phyloP scores from a whole-genome alignment of 2,329 filamentous ascomycete species.

The Parasarocladium wereldwijsianum region DNA sequence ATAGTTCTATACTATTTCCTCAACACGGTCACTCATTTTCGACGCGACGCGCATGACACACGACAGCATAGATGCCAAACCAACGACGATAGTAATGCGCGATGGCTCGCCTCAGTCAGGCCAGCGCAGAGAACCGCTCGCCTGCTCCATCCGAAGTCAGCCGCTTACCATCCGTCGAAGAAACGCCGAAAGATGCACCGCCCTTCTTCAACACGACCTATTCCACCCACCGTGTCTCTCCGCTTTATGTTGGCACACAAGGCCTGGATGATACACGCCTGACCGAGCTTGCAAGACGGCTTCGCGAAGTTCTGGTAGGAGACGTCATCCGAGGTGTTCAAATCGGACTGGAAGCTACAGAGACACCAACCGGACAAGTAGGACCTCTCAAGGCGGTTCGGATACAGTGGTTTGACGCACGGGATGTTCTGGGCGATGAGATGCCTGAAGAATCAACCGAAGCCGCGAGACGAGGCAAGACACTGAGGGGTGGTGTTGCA shows the following conservation, averaged over 20 bases:
- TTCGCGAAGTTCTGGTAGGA: conserved; percentile 40
- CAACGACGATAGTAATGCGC: no score
- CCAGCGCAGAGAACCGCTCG: no score
- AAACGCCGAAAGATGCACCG: conserved; percentile 11
- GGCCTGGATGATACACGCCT: conserved; percentile 24
- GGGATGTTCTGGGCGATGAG: conserved; percentile 17
- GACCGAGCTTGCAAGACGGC: conserved; percentile 25
- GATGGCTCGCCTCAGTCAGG: no score
- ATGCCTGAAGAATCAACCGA: conserved; percentile 6
- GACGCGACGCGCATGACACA: no score
- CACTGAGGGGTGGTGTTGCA: conserved; percentile 8
- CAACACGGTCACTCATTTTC: no score
- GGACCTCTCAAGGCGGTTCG: conserved; percentile 29
- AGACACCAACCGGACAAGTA: conserved; percentile 22
- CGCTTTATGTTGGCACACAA: conserved; percentile 31
- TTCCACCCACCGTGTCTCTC: conserved; percentile 39
- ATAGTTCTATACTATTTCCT: no score
- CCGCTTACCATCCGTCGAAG: no score
- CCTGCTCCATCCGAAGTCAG: no score
- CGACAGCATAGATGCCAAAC: no score
- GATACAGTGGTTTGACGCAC: conserved; percentile 28
- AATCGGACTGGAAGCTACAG: conserved; percentile 29
- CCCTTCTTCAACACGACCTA: conserved; percentile 46
- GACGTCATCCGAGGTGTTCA: conserved; percentile 47
- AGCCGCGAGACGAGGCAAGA: conserved; percentile 4